Base-by-base conservation (phyloP, 495 filamentous ascomycete genomes). In the Xylaria acuta region DNA sequence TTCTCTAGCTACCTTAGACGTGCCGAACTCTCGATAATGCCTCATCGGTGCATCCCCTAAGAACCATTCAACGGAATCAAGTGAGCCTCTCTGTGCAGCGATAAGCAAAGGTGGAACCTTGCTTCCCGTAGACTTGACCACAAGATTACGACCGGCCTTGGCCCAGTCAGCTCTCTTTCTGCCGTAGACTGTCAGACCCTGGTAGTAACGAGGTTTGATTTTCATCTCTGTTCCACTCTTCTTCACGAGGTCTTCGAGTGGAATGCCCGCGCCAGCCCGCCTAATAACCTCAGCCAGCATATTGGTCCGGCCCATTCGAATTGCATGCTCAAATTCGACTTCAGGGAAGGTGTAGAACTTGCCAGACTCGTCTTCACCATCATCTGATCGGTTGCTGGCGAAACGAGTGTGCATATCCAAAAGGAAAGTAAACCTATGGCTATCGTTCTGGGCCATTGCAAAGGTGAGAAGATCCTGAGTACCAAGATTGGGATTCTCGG, bases 1-100 rank as follows among this genome's bases (percentile, higher is more conserved):
- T 27, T 88, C 81, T 64, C 79, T 80, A 65, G 84, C 82, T 14
- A 74, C 74, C 71, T 92, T 84, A 11, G 84, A 83, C 54, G 88
- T 86, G 16, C 86, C 82, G 73, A 92, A 95, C 51, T 91, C 85
- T 12, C 83, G 76, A 74, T 94, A 95, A 56, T 85, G 79, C 41
- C 89, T 81, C 70, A 85, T 74, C 0, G 92, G 91, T 0, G 88
- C 85, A 41, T 91, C 90, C 51, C 90, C 88, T 60, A 93, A 78
- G 75, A 92, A 92, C 88, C 90, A 95, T 75, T 93, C 88, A 0
- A 89, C 86, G 38, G 84, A 85, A 11, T 88, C 86, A 34, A 95
- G 77, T 22, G 81, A 88, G 20, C 90, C 90, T 14, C 76, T 56
- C 12, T 80, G 64, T 0, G 91, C 91, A 22, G 90, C 88, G 27